Evolutionary conservation across 176 grass and related monocot species (phyloP).

Genomic region (Elaeis guineensis): DNA sequence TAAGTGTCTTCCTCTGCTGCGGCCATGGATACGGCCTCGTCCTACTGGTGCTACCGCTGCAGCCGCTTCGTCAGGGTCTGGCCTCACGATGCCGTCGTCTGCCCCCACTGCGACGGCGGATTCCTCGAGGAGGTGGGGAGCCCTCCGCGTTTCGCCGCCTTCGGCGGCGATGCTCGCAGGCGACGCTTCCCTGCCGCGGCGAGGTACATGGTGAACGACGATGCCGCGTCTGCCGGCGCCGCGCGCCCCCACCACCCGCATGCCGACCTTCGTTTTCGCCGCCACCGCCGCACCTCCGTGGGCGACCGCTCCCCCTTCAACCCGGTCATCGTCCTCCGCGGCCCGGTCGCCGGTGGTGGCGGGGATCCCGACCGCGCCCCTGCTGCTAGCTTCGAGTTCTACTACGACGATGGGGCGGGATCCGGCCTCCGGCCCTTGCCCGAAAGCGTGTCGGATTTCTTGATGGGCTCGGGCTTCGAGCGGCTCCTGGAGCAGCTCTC

Average conservation of each 20-base stretch:
- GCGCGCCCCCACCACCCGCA: background rate
- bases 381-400: conserved; percentile 46
- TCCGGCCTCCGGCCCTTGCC: conserved; percentile 55
- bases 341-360: conserved; percentile 9
- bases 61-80: conserved; percentile 56
- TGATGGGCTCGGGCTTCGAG: conserved; percentile 64
- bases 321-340: conserved; percentile 72
- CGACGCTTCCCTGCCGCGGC: too few species aligned
- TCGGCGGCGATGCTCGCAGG: background rate
- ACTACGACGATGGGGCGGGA: conserved; percentile 64
- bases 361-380: background rate
- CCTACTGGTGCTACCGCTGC: conserved; percentile 75
- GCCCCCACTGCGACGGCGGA: conserved; percentile 65
- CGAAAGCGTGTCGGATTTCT: conserved; percentile 51
- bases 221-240: too few species aligned
- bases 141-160: background rate
- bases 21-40: conserved; percentile 11
- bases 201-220: too few species aligned
- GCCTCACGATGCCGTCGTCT: conserved; percentile 38
- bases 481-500: conserved; percentile 72
- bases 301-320: conserved; percentile 52
- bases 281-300: conserved; percentile 27
- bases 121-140: conserved; percentile 58
- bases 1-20: background rate
- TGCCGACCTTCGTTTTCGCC: conserved; percentile 9